phyloP scores from a whole-genome alignment of 1,284 basidiomycete genomes.

The Porodaedalea pini region DNA sequence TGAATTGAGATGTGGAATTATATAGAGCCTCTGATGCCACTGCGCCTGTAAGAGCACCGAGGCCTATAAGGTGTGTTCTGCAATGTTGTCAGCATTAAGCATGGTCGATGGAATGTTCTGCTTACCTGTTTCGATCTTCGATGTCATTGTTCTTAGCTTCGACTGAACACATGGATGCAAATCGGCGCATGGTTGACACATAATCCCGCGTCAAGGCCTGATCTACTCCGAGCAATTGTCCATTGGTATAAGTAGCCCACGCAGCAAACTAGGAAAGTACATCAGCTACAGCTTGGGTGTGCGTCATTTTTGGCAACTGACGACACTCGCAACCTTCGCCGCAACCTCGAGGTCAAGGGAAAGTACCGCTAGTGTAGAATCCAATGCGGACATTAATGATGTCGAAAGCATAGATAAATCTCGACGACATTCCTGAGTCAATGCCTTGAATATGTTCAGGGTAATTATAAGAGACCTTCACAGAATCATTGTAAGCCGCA shows the following conservation, averaged over 20 bases:
- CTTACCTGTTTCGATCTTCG: conserved; percentile 67
- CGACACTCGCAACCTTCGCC: conserved; percentile 79
- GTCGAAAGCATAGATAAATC: conserved; percentile 83
- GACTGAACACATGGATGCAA: conserved; percentile 59
- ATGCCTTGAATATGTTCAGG: conserved; percentile 77
- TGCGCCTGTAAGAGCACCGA: conserved; percentile 80
- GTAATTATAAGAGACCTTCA: conserved; percentile 81
- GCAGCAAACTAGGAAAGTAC: conserved; percentile 67
- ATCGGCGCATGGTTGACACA: conserved; percentile 62
- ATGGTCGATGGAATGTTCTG: conserved; percentile 10
- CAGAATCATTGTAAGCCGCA: conserved; percentile 10
- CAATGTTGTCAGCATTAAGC: conserved; percentile 11
- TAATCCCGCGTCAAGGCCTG: conserved; percentile 69
- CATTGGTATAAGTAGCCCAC: conserved; percentile 91
- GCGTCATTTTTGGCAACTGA: conserved; percentile 37
- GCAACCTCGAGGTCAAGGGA: conserved; percentile 80
- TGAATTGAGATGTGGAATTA: conserved; percentile 72
- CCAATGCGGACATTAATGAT: conserved; percentile 73
- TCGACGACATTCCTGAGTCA: conserved; percentile 87
- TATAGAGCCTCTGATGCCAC: conserved; percentile 85
- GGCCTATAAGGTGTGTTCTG: conserved; percentile 82
- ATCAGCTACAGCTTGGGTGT: background rate
- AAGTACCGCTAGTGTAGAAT: conserved; percentile 59
- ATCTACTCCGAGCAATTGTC: conserved; percentile 77
- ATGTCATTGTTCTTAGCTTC: conserved; percentile 47